These are phyloP conservation scores for Penicillium crystallinum DNA, from an alignment of 495 filamentous ascomycete species.

Conservation along the genomic window DNA sequence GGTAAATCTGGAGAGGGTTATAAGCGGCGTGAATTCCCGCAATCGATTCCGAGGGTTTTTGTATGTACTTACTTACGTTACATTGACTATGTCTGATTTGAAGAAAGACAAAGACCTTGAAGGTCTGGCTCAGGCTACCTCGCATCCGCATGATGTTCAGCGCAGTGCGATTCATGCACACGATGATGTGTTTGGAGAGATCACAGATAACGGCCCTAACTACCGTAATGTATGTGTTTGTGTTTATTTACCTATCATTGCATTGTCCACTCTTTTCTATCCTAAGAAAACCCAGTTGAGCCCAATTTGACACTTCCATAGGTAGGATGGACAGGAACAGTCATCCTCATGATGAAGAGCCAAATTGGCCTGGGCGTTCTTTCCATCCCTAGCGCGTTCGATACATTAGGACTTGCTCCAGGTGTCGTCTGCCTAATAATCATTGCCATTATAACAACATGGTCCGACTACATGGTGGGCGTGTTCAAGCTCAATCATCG, in stretches of 20 bases:
- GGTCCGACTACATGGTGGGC: slow-evolving; percentile 70
- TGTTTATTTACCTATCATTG: not conserved
- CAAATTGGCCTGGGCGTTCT: slow-evolving; percentile 59
- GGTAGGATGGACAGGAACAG: slow-evolving; percentile 32
- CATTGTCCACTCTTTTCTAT: not conserved
- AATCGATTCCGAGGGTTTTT: not conserved
- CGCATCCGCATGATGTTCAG: not conserved
- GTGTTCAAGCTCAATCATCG: slow-evolving; percentile 65
- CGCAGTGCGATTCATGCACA: not conserved
- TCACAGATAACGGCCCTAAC: slow-evolving; percentile 1
- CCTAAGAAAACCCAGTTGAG: not conserved
- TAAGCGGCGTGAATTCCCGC: not conserved
- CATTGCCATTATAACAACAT: slow-evolving; percentile 61
- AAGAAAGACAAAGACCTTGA: slow-evolving; percentile 6
- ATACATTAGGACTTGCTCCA: slow-evolving; percentile 54
- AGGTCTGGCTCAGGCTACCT: not conserved
- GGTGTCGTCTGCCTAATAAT: slow-evolving; percentile 46
- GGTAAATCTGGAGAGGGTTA: not conserved
- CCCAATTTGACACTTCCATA: slow-evolving; percentile 8
- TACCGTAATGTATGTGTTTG: slow-evolving; percentile 3
- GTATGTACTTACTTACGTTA: not conserved
- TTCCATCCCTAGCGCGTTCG: slow-evolving; percentile 55
- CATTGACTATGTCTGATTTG: not conserved
- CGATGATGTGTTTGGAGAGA: slow-evolving; percentile 9
- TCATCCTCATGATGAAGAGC: slow-evolving; percentile 37